Percentiles rank a stretch among this genome's conserved stretches.
Conservation (phyloP, 768 basidiomycete genomes). For the Suillus plorans region DNA sequence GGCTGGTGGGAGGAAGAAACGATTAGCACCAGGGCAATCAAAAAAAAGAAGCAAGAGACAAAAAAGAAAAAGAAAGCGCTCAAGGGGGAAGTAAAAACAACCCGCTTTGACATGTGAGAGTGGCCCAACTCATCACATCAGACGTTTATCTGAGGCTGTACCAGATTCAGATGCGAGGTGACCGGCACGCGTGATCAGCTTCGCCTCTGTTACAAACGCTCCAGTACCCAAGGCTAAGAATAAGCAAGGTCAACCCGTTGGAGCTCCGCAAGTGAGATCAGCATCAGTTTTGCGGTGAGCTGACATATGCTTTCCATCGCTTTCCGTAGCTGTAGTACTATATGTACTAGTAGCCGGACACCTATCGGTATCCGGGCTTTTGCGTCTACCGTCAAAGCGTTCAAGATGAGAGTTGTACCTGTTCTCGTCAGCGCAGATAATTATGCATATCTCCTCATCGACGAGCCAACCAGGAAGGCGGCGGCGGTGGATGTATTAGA, state of each 20-base stretch:
- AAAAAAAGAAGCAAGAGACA: not conserved
- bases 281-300: conserved; percentile 11
- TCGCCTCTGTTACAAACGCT: not conserved
- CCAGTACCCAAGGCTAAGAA: not conserved
- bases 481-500: conserved; percentile 84
- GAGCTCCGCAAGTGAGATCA: not conserved
- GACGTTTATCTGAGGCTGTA: not conserved
- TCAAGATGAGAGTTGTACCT: conserved; percentile 70
- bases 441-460: conserved; percentile 82
- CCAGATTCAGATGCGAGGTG: not conserved
- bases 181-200: not conserved
- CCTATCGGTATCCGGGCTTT: conserved; percentile 14
- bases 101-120: conserved; percentile 5
- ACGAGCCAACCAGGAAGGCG: conserved; percentile 63
- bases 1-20: not conserved
- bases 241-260: not conserved
- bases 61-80: not conserved
- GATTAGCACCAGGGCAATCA: not conserved
- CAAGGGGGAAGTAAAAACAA: not conserved
- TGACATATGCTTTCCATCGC: conserved; percentile 4
- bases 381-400: conserved; percentile 13
- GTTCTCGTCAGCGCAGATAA: conserved; percentile 82
- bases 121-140: not conserved
- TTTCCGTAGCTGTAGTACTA: conserved; percentile 2
- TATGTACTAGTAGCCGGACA: not conserved